Conservation (phyloP, 306 rosid species). For the Crotalaria pallida region DNA sequence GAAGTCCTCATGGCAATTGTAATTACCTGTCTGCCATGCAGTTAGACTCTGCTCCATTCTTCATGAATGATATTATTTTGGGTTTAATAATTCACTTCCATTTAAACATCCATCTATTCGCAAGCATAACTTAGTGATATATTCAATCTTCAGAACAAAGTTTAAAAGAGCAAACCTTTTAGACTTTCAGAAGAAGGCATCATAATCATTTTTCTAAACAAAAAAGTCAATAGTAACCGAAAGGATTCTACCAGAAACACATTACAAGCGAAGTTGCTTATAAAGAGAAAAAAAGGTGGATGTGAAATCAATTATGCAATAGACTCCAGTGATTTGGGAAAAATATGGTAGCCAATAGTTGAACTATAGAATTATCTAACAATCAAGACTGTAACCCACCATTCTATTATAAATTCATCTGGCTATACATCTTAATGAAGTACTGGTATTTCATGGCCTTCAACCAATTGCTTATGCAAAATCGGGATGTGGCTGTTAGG, state of each 20-base stretch:
- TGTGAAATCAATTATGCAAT: background rate
- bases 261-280: background rate
- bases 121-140: background rate
- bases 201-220: background rate
- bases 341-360: background rate
- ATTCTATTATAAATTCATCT: background rate
- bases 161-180: background rate
- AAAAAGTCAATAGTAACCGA: background rate
- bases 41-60: background rate
- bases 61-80: background rate
- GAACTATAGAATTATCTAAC: background rate
- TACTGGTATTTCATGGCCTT: background rate
- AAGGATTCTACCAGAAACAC: background rate
- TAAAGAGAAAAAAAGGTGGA: background rate
- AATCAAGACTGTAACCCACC: background rate
- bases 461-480: too few species aligned
- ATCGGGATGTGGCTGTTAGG: too few species aligned
- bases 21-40: background rate
- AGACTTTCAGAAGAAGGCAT: background rate
- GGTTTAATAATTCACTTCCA: background rate
- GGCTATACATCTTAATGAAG: background rate
- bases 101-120: background rate
- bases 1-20: background rate
- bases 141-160: background rate
- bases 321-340: background rate